Evolutionary conservation across 176 grass and related monocot species (phyloP).

Genomic region (Guadua angustifolia): DNA sequence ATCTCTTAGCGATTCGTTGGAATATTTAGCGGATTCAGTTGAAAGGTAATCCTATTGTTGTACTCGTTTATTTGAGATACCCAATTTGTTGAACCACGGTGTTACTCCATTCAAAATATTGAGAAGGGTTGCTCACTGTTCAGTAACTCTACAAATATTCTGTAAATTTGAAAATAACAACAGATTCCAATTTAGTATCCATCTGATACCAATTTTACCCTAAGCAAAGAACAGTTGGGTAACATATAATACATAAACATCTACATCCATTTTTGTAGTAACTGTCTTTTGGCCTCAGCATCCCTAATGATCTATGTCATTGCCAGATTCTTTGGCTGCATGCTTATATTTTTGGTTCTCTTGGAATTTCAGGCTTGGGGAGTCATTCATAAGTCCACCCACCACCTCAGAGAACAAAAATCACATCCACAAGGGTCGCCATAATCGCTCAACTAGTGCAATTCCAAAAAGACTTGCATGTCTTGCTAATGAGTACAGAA

Average conservation of each 20-base stretch:
- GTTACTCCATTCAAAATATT: constrained; percentile 2
- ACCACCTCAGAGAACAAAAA: constrained; percentile 49
- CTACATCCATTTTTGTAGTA: constrained; percentile 1
- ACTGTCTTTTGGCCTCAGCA: constrained; percentile 2
- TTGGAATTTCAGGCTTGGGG: constrained; percentile 66
- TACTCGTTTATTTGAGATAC: constrained; percentile 13
- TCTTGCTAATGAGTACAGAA: constrained; percentile 89
- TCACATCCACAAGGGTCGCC: constrained; percentile 48
- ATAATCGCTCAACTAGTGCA: constrained; percentile 62
- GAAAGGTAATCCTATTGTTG: constrained; percentile 72
- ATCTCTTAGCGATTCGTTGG: constrained; percentile 95
- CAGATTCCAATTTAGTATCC: neutral
- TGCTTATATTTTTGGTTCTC: constrained; percentile 16
- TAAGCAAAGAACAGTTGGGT: constrained; percentile 14
- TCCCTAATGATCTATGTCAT: constrained; percentile 23
- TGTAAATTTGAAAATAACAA: constrained; percentile 11
- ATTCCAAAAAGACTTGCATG: constrained; percentile 77
- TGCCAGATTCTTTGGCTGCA: neutral
- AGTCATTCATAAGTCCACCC: constrained; percentile 66
- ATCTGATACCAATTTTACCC: constrained; percentile 17
- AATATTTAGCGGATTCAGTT: constrained; percentile 97
- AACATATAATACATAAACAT: constrained; percentile 17
- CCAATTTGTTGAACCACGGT: constrained; percentile 25
- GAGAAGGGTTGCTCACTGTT: neutral
- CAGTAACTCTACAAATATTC: neutral